phyloP scores from a whole-genome alignment of 2,329 filamentous ascomycete species.

The Fusarium veterinarium region DNA sequence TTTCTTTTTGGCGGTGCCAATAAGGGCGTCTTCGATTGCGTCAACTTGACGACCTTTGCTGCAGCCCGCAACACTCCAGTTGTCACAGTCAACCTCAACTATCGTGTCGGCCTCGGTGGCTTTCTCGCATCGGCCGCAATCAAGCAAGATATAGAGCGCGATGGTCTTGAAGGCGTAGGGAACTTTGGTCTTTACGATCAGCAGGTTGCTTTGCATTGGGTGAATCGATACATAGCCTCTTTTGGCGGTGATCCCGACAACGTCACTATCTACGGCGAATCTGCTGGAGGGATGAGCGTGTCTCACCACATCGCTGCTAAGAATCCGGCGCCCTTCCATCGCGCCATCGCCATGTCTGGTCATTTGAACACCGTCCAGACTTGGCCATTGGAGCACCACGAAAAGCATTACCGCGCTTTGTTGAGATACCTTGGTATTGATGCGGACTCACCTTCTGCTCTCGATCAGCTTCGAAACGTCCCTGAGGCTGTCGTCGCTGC shows the following conservation, averaged over 20 bases:
- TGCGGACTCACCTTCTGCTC: slow-evolving; percentile 1
- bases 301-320: not conserved
- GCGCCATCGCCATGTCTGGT: slow-evolving; percentile 8
- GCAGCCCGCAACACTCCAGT: not conserved
- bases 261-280: slow-evolving; percentile 2
- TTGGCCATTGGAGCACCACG: not conserved
- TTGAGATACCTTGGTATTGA: slow-evolving; percentile 22
- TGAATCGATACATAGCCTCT: not conserved
- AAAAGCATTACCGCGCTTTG: slow-evolving; percentile 10
- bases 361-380: not conserved
- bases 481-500: slow-evolving; percentile 7
- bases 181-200: slow-evolving; percentile 11
- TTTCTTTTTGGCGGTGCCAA: slow-evolving; percentile 25
- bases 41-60: not conserved
- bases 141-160: not conserved
- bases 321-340: not conserved
- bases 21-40: not conserved
- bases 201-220: slow-evolving; percentile 1
- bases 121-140: not conserved
- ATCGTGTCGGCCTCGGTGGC: slow-evolving; percentile 1
- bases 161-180: not conserved
- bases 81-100: not conserved
- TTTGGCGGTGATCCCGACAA: not conserved
- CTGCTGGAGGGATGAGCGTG: slow-evolving; percentile 1
- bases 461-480: slow-evolving; percentile 14